Percentiles rank a stretch among this genome's conserved stretches.
Conservation (phyloP, 2,329 filamentous ascomycete genomes). For the Clonostachys chloroleuca region DNA sequence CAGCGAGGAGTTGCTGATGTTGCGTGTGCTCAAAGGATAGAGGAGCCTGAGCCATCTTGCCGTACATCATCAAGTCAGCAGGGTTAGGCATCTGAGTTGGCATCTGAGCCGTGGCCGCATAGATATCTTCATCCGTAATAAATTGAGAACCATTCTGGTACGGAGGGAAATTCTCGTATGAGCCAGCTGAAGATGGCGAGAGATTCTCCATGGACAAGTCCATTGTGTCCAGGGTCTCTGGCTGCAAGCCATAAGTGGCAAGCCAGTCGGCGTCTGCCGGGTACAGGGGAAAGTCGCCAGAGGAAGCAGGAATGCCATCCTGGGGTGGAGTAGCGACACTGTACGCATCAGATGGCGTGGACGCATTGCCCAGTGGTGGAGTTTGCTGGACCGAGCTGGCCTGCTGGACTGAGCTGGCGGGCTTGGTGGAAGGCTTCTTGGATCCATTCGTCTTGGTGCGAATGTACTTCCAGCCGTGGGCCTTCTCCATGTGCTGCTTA, state of each 20-base stretch:
- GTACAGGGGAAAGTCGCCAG: constrained; percentile 44
- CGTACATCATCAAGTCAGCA: constrained; percentile 28
- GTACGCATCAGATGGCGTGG: constrained; percentile 52
- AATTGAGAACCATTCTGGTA: constrained; percentile 61
- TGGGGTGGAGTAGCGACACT: constrained; percentile 56
- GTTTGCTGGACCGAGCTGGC: constrained; percentile 45
- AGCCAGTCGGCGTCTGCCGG: constrained; percentile 40
- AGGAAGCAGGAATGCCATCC: constrained; percentile 28
- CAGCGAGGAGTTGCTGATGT: constrained; percentile 14
- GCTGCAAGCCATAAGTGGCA: constrained; percentile 19
- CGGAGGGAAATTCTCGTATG: constrained; percentile 49
- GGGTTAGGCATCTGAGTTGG: constrained; percentile 39
- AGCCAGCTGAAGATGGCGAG: constrained; percentile 28
- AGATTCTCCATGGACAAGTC: constrained; percentile 29
- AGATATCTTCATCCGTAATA: constrained; percentile 58
- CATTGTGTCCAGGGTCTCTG: constrained; percentile 31
- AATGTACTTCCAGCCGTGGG: constrained; percentile 85
- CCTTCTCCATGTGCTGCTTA: constrained; percentile 99
- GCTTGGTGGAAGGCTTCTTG: constrained; percentile 28
- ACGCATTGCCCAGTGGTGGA: constrained; percentile 56
- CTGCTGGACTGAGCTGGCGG: constrained; percentile 20
- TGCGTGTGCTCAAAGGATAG: constrained; percentile 15
- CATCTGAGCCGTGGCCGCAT: constrained; percentile 52
- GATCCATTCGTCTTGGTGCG: constrained; percentile 90
- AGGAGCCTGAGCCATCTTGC: constrained; percentile 40